Conservation (phyloP, 139 green algal genomes). For the Tetradesmus obliquus region DNA sequence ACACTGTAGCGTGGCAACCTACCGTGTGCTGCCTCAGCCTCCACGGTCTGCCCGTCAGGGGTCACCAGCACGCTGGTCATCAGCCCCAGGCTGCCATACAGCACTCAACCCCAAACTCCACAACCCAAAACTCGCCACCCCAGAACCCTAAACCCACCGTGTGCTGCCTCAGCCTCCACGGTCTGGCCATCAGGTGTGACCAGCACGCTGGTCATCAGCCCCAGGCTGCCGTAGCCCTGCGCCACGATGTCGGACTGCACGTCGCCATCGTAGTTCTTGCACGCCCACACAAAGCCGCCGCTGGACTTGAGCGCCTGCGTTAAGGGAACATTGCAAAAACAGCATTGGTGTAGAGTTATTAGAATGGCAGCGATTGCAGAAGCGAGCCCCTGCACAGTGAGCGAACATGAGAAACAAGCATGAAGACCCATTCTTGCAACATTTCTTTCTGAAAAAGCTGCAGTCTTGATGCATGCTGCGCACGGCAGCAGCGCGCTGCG, state of each 20-base stretch:
- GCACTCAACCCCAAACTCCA: too few species aligned
- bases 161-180: slow-evolving; percentile 95
- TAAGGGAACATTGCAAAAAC: slow-evolving; percentile 17
- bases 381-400: too few species aligned
- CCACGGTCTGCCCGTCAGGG: slow-evolving; percentile 93
- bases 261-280: slow-evolving; percentile 99
- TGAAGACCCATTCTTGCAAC: too few species aligned
- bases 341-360: not conserved
- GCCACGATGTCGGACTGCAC: slow-evolving; percentile 92
- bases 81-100: slow-evolving; percentile 93
- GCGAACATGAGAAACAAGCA: too few species aligned
- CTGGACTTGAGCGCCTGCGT: slow-evolving; percentile 88
- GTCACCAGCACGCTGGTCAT: slow-evolving; percentile 97
- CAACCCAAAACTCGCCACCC: too few species aligned
- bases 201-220: slow-evolving; percentile 97
- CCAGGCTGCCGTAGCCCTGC: slow-evolving; percentile 93
- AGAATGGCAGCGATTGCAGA: not conserved
- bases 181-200: slow-evolving; percentile 94
- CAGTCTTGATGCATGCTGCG: too few species aligned
- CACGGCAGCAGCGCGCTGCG: too few species aligned
- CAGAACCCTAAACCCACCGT: slow-evolving; percentile 70
- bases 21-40: slow-evolving; percentile 97
- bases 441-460: too few species aligned
- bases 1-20: not conserved
- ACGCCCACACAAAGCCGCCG: slow-evolving; percentile 98